Evolutionary conservation across 2,329 filamentous ascomycete species (phyloP).

Genomic region (Botrytis sinoallii): DNA sequence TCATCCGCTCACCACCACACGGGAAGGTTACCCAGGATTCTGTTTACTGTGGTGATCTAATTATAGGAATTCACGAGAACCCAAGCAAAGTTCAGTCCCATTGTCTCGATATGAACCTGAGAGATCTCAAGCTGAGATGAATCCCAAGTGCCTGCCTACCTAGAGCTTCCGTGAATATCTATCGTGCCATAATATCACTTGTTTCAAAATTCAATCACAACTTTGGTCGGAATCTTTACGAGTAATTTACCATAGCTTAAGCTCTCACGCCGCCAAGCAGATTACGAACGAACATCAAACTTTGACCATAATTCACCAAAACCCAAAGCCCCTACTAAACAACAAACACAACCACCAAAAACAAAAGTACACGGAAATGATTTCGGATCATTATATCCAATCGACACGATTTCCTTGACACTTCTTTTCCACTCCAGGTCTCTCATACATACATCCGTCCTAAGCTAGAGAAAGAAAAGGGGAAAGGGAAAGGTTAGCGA

Average conservation of each 20-base stretch:
- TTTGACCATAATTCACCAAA: not conserved
- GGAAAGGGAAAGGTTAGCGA: not conserved
- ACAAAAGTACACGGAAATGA: not conserved
- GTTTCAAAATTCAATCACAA: not conserved
- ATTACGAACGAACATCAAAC: constrained; percentile 1
- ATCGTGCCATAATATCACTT: not conserved
- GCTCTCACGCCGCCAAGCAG: constrained; percentile 5
- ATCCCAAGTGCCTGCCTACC: not conserved
- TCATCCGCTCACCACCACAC: not conserved
- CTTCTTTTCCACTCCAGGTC: not conserved
- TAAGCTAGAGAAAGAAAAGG: not conserved
- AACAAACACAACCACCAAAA: not conserved
- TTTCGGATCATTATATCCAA: not conserved
- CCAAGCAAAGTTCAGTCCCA: not conserved
- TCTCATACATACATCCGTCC: not conserved
- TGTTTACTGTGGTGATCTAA: not conserved
- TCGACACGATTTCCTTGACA: not conserved
- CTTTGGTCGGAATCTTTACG: not conserved
- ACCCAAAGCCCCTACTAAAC: not conserved
- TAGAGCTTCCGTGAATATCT: not conserved
- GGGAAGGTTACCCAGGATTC: not conserved
- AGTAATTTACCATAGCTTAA: constrained; percentile 8
- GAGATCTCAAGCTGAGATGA: not conserved
- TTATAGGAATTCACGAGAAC: not conserved
- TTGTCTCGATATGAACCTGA: not conserved